phyloP scores from a whole-genome alignment of 176 grass and related monocot genomes.

The Carex kokanica region DNA sequence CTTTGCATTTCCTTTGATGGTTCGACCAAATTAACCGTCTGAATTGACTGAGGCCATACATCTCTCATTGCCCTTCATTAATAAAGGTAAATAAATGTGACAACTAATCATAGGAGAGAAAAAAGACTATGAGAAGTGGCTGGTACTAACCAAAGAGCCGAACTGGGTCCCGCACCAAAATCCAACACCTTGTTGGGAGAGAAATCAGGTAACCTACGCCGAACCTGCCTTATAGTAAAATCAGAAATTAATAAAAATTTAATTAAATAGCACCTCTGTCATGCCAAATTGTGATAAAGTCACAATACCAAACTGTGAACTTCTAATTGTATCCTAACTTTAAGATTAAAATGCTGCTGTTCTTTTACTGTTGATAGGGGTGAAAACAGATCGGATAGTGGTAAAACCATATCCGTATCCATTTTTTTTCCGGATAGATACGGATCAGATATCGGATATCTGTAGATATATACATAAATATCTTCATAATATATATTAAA shows the following conservation, averaged over 20 bases:
- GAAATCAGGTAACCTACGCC: constrained; percentile 58
- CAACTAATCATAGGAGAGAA: not conserved
- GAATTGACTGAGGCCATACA: constrained; percentile 84
- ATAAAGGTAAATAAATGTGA: not conserved
- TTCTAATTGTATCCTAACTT: not conserved
- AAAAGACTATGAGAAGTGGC: not conserved
- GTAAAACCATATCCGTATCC: too few species aligned
- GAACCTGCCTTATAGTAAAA: constrained; percentile 39
- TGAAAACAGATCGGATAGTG: too few species aligned
- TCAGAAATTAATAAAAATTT: not conserved
- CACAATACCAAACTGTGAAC: not conserved
- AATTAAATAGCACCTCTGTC: not conserved
- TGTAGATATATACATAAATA: too few species aligned
- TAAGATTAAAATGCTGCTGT: not conserved
- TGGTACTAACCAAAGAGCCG: constrained; percentile 73
- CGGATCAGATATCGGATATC: too few species aligned
- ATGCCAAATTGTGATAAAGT: constrained; percentile 4
- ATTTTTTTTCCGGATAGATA: too few species aligned
- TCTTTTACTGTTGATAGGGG: not conserved
- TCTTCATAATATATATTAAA: too few species aligned
- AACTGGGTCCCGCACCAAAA: constrained; percentile 87
- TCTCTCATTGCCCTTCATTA: constrained; percentile 82
- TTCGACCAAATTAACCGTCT: constrained; percentile 85
- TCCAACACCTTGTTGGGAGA: constrained; percentile 74
- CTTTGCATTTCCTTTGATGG: constrained; percentile 98